phyloP scores from a whole-genome alignment of 768 basidiomycete genomes.

The Lentinula sp. region DNA sequence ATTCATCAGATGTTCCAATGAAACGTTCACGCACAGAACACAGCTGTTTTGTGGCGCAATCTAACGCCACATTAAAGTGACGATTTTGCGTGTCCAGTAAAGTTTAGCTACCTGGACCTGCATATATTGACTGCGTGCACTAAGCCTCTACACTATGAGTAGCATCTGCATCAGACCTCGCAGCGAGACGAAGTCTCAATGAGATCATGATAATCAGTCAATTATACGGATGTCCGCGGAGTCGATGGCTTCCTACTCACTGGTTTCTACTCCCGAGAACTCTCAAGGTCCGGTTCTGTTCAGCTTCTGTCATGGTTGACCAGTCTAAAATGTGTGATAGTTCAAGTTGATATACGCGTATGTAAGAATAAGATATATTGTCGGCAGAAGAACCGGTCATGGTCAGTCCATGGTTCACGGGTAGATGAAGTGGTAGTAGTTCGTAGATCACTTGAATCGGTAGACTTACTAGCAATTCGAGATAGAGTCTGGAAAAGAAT shows the following conservation, averaged over 20 bases:
- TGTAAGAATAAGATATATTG: neutral
- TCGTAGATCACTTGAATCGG: too few species aligned
- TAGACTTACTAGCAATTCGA: slow-evolving; percentile 1
- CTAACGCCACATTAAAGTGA: too few species aligned
- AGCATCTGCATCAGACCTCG: neutral
- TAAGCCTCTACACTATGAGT: neutral
- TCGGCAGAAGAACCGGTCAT: neutral
- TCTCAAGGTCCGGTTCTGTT: slow-evolving; percentile 37
- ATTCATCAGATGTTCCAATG: too few species aligned
- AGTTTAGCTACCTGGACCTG: too few species aligned
- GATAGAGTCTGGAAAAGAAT: neutral
- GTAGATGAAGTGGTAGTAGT: too few species aligned
- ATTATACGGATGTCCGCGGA: too few species aligned
- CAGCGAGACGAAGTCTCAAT: neutral
- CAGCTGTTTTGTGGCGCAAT: too few species aligned
- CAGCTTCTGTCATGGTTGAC: slow-evolving; percentile 35
- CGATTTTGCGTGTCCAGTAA: too few species aligned
- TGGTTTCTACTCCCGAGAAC: slow-evolving; percentile 33
- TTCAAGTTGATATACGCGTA: slow-evolving; percentile 23
- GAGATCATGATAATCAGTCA: too few species aligned
- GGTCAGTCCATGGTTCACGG: too few species aligned
- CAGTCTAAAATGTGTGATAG: slow-evolving; percentile 43
- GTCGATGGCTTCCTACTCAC: slow-evolving; percentile 8
- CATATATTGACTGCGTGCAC: neutral
- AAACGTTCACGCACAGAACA: too few species aligned